Conservation (phyloP, 129 eudicot species). For the Chrysanthemum lavandulifolium region DNA sequence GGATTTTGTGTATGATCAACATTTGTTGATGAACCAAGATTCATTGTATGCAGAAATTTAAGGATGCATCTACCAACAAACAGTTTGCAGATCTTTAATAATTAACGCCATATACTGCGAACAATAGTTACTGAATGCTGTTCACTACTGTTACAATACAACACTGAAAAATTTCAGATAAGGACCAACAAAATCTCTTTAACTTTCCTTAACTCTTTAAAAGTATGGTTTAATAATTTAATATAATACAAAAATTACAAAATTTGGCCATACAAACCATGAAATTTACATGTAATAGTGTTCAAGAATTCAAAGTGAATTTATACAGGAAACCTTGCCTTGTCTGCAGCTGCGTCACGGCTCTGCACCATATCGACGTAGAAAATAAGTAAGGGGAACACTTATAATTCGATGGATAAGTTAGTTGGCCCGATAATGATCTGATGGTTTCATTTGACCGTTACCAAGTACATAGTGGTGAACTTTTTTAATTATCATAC, state of each 20-base stretch:
- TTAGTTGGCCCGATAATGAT: no score
- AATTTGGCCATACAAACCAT: constrained; percentile 15
- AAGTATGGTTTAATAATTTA: background rate
- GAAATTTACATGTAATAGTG: background rate
- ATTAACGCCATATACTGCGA: no score
- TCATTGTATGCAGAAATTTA: no score
- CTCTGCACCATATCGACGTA: constrained; percentile 20
- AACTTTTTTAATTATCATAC: no score
- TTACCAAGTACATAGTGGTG: no score
- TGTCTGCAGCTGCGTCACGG: constrained; percentile 5
- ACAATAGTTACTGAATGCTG: background rate
- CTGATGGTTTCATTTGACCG: no score
- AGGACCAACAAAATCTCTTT: background rate
- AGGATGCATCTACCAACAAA: no score
- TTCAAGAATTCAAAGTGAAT: background rate
- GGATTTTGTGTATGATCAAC: no score
- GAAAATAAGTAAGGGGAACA: background rate
- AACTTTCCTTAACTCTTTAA: constrained; percentile 5
- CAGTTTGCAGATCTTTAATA: no score
- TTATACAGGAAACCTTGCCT: constrained; percentile 8
- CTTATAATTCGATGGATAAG: no score
- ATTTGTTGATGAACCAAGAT: no score
- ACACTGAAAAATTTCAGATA: constrained; percentile 1
- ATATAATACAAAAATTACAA: constrained; percentile 8
- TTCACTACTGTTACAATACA: background rate